These are phyloP conservation scores for Penicillium verhagenii DNA, from an alignment of 495 filamentous ascomycete species.

Conservation along the genomic window DNA sequence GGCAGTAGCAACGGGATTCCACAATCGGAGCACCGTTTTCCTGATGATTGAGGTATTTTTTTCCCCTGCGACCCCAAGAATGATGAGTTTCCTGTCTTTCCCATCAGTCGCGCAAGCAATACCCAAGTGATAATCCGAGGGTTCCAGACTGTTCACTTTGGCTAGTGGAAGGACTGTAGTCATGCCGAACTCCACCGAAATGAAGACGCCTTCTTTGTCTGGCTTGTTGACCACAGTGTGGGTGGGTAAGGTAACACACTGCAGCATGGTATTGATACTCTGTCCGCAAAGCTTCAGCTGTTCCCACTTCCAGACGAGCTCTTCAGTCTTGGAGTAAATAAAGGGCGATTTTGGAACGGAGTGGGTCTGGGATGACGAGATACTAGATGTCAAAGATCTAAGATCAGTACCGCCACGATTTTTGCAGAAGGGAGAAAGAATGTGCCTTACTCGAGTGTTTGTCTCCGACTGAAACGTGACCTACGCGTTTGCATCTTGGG, in stretches of 20 bases:
- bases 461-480: too few relatives aligned
- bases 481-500: too few relatives aligned
- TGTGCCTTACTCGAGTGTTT: too few relatives aligned
- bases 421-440: too few relatives aligned
- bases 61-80: neutral
- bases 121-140: slow-evolving; percentile 1
- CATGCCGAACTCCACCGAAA: neutral
- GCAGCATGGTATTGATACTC: neutral
- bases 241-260: neutral
- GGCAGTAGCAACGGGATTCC: neutral
- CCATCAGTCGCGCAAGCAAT: neutral
- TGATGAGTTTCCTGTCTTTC: slow-evolving; percentile 7
- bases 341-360: too few relatives aligned
- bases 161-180: neutral
- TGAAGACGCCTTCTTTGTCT: slow-evolving; percentile 1
- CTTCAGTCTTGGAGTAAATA: too few relatives aligned
- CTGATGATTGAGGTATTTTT: neutral
- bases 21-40: slow-evolving; percentile 1
- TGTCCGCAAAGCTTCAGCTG: too few relatives aligned
- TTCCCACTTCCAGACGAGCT: too few relatives aligned
- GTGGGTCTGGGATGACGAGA: too few relatives aligned
- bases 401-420: too few relatives aligned
- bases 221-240: neutral
- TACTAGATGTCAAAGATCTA: too few relatives aligned
- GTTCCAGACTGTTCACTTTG: slow-evolving; percentile 1